Base-by-base conservation (phyloP, 2,329 filamentous ascomycete species). In the Beauveria brongniartii region DNA sequence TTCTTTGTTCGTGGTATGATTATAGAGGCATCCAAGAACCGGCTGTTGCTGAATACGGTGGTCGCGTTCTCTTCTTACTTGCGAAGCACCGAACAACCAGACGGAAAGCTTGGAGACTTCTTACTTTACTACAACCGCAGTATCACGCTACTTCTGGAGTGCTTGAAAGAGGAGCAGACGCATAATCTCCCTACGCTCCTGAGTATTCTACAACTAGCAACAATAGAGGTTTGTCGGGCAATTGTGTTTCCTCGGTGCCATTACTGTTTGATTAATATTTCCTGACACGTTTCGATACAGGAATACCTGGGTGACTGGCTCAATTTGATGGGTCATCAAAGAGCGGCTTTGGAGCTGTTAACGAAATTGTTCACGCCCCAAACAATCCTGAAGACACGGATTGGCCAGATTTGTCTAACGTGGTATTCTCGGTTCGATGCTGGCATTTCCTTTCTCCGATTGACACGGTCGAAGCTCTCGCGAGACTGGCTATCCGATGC, bases 221-320 rank as follows among this genome's bases (percentile, higher is more conserved):
- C 91, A 3, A 94, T 97, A 61, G 94, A 99, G 83, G 92, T 95
- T 79, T 69, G 78, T 55, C 65, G 12, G n/a, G 14, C 20, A 41
- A 7, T 2, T 28, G 6, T 50, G 5, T n/a, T 20, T 37, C 12
- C 18, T 50, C 16, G 2, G 40, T 10, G 7, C 22, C 2, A 1
- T 26, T 40, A 14, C 10, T n/a, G 10, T 30, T 12, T 20, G 6
- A 41, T 28, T 1, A 12, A 26, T 5, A 22, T 18, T 5, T 18
- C 14, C 43, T 46, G 53, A 34, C 61, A 22, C n/a, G 20, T 43
- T 48, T 26, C 16, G 9, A 34, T 40, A 16, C 20, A 96, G 91
- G 94, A 97, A 75, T 95, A 92, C 68, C 81, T 97, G 51, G 94
- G 94, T 14, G 94, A 99, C 71, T 97, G 92, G 92, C 85, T 95